Evolutionary conservation across 148 eudicot species (phyloP).

Genomic region (Camellia granthamiana): DNA sequence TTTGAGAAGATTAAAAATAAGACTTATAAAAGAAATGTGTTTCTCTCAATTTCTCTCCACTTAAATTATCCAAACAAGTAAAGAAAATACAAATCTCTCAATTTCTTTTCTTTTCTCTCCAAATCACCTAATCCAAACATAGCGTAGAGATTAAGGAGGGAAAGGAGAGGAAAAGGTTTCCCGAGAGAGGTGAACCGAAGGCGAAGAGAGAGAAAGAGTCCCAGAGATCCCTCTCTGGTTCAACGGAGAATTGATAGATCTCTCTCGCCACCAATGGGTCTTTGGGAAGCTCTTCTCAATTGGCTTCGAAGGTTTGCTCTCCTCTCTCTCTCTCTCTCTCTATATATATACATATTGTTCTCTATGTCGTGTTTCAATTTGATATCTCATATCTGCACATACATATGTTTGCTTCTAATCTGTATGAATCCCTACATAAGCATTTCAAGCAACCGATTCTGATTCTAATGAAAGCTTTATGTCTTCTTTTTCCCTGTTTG

Average conservation of each 20-base stretch:
- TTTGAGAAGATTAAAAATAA: too few species aligned
- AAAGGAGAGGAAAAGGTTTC: slow-evolving; percentile 4
- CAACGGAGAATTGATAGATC: slow-evolving; percentile 14
- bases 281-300: slow-evolving; percentile 66
- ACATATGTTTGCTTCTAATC: background rate
- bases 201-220: background rate
- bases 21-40: too few species aligned
- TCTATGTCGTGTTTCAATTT: background rate
- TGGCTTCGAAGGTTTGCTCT: slow-evolving; percentile 60
- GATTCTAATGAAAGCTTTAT: background rate
- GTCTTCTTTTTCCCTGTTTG: background rate
- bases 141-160: background rate
- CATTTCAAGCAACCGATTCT: background rate
- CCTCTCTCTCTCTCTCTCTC: background rate
- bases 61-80: too few species aligned
- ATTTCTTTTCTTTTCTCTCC: too few species aligned
- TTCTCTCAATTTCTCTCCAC: too few species aligned
- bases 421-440: background rate
- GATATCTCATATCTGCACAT: background rate
- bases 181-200: background rate
- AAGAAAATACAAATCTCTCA: too few species aligned
- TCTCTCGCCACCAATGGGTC: slow-evolving; percentile 45
- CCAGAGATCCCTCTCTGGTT: slow-evolving; percentile 7
- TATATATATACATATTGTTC: background rate
- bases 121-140: too few species aligned